Percentiles rank a stretch among this genome's conserved stretches.
Conservation (phyloP, 805 yeast species). For the Ogataea paraovalis region DNA sequence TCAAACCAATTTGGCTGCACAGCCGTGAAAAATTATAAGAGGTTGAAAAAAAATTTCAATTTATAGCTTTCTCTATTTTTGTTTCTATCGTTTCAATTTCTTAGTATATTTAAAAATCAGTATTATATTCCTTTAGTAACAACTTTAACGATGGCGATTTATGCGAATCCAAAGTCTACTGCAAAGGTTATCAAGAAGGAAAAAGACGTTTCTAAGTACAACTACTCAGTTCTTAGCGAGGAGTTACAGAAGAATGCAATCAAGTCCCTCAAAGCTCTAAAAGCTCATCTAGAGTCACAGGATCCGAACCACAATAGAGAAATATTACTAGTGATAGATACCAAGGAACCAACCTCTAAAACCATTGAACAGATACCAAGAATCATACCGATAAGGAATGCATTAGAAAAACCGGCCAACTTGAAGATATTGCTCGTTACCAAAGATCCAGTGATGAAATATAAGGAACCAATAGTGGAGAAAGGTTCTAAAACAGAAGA, state of each 20-base stretch:
- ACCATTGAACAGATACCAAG: constrained; percentile 51
- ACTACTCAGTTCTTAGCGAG: constrained; percentile 12
- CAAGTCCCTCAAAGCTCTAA: constrained; percentile 29
- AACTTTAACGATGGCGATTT: background rate
- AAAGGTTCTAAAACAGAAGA: constrained; percentile 57
- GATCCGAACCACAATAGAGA: constrained; percentile 27
- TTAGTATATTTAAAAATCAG: no score
- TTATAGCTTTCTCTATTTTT: background rate
- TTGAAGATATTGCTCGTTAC: constrained; percentile 59
- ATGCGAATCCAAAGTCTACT: background rate
- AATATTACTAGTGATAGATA: constrained; percentile 44
- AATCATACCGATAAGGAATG: constrained; percentile 53
- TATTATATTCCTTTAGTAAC: no score
- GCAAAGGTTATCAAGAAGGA: background rate
- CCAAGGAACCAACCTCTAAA: constrained; percentile 40
- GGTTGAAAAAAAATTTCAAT: background rate
- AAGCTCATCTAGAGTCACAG: constrained; percentile 26
- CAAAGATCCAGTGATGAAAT: constrained; percentile 65
- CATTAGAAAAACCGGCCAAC: constrained; percentile 45
- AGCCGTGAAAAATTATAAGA: background rate
- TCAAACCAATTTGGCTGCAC: background rate
- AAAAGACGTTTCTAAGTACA: background rate
- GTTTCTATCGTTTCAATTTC: no score
- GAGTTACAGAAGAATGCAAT: constrained; percentile 13
- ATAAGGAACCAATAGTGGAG: constrained; percentile 43